Conservation (phyloP, 495 filamentous ascomycete species). For the Penicillium waksmanii region DNA sequence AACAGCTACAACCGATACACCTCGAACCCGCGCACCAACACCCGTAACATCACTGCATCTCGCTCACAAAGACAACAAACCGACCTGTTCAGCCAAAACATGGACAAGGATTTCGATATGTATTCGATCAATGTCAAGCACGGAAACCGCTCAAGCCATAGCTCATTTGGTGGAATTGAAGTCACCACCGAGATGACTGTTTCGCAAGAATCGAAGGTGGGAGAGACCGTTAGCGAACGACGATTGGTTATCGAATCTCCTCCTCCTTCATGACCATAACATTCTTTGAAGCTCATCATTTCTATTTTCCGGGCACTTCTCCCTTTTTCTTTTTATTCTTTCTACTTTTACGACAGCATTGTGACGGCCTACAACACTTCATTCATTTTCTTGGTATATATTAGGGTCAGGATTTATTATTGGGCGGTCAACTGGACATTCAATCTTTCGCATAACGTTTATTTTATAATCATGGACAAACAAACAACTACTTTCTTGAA, state of each 20-base stretch:
- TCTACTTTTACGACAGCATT: constrained; percentile 16
- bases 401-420: not conserved
- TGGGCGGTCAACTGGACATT: constrained; percentile 13
- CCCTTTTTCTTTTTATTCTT: not conserved
- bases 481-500: not conserved
- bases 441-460: constrained; percentile 1
- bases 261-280: constrained; percentile 18
- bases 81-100: constrained; percentile 29
- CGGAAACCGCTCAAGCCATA: constrained; percentile 17
- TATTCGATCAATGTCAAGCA: constrained; percentile 39
- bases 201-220: constrained; percentile 30
- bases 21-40: constrained; percentile 21
- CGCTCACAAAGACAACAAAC: constrained; percentile 25
- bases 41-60: constrained; percentile 14
- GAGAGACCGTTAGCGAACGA: constrained; percentile 28
- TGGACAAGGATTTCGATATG: constrained; percentile 37
- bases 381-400: constrained; percentile 4
- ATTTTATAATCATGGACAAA: constrained; percentile 4
- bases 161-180: constrained; percentile 34
- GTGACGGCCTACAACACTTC: constrained; percentile 10
- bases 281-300: constrained; percentile 8
- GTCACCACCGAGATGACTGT: constrained; percentile 42
- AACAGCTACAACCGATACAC: constrained; percentile 35
- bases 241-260: constrained; percentile 25
- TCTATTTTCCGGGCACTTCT: not conserved